phyloP scores from a whole-genome alignment of 2,329 filamentous ascomycete species.

The Acephala macrosclerotiorum region DNA sequence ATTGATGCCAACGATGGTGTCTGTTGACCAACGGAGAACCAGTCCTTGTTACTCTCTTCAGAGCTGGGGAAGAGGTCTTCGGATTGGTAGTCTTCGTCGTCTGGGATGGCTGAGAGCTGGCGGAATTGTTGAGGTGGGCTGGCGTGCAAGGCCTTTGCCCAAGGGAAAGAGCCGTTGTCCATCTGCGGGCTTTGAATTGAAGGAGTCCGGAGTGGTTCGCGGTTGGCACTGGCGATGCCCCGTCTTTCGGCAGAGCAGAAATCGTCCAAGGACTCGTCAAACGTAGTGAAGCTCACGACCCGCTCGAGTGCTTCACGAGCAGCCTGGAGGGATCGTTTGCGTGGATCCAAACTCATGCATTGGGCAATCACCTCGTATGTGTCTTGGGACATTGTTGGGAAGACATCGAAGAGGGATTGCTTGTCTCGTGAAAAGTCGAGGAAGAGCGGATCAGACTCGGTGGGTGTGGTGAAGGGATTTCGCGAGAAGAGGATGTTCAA shows the following conservation, averaged over 20 bases:
- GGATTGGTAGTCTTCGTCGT: slow-evolving; percentile 73
- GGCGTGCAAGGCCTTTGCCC: slow-evolving; percentile 88
- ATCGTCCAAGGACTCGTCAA: slow-evolving; percentile 90
- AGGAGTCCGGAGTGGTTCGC: slow-evolving; percentile 93
- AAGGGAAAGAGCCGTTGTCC: slow-evolving; percentile 87
- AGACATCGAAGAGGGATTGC: slow-evolving; percentile 96
- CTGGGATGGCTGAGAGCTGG: slow-evolving; percentile 86
- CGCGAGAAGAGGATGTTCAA: slow-evolving; percentile 96
- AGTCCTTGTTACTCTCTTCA: slow-evolving; percentile 72
- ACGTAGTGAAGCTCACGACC: slow-evolving; percentile 89
- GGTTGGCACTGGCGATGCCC: slow-evolving; percentile 83
- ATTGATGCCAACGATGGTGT: slow-evolving; percentile 86
- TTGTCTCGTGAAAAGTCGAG: slow-evolving; percentile 92
- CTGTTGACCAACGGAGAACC: slow-evolving; percentile 79
- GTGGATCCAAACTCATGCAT: slow-evolving; percentile 90
- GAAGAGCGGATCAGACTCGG: slow-evolving; percentile 90
- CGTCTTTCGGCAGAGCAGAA: slow-evolving; percentile 87
- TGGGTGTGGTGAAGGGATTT: slow-evolving; percentile 93
- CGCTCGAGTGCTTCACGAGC: slow-evolving; percentile 81
- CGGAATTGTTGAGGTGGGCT: slow-evolving; percentile 75
- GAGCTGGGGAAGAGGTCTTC: slow-evolving; percentile 89
- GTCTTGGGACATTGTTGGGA: slow-evolving; percentile 98
- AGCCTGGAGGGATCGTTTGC: slow-evolving; percentile 81
- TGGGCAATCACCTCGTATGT: slow-evolving; percentile 93
- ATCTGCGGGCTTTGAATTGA: slow-evolving; percentile 89